Percentiles rank a stretch among this genome's conserved stretches.
phyloP scores from a whole-genome alignment of 768 basidiomycete species.

The Hericium erinaceus region DNA sequence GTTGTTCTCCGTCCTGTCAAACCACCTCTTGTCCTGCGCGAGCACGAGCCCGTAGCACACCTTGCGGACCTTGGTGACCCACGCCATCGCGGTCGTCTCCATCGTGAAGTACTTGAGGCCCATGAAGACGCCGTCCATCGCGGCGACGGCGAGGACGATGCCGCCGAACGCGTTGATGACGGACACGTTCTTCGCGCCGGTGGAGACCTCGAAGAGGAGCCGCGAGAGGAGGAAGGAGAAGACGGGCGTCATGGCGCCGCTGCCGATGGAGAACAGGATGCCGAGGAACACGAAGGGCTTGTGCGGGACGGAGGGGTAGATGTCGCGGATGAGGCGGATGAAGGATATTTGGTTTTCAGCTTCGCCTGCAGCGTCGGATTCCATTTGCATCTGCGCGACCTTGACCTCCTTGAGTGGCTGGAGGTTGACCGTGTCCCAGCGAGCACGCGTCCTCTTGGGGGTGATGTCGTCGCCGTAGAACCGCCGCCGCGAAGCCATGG shows the following conservation, averaged over 20 bases:
- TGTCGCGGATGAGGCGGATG: conserved; percentile 38
- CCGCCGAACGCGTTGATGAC: conserved; percentile 64
- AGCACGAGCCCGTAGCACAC: conserved; percentile 51
- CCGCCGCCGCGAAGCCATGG: conserved; percentile 10
- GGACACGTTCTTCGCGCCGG: conserved; percentile 51
- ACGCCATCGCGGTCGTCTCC: conserved; percentile 63
- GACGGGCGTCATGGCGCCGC: conserved; percentile 81
- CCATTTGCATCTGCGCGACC: conserved; percentile 8
- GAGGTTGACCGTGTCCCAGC: conserved; percentile 21
- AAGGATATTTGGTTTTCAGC: conserved; percentile 25
- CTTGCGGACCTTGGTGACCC: conserved; percentile 62
- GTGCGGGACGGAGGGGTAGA: conserved; percentile 65
- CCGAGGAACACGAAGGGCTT: conserved; percentile 68
- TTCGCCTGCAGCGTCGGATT: conserved; percentile 5
- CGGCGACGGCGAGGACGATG: conserved; percentile 65
- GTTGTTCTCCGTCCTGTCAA: conserved; percentile 58
- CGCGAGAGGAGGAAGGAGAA: conserved; percentile 87
- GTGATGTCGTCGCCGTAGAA: background rate
- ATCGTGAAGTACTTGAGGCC: conserved; percentile 75
- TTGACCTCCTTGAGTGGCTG: conserved; percentile 15
- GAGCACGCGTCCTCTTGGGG: conserved; percentile 23
- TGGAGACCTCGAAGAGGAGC: conserved; percentile 68
- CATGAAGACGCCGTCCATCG: conserved; percentile 64
- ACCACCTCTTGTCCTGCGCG: conserved; percentile 79
- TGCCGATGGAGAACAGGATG: conserved; percentile 54